Conservation (phyloP, 257 asterid genomes). For the Craterostigma plantagineum region DNA sequence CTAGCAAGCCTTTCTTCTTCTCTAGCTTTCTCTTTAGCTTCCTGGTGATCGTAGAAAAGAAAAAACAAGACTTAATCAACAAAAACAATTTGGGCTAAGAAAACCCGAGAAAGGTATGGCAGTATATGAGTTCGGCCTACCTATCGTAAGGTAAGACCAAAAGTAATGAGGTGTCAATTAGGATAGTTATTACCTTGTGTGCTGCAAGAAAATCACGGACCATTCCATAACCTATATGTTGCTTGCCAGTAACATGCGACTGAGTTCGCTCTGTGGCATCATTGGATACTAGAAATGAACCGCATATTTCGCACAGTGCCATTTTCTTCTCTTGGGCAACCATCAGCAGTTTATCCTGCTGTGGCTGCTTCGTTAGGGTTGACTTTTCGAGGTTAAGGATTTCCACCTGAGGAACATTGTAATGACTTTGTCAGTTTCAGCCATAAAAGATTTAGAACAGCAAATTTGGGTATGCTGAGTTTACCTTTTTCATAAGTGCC, state of each 20-base stretch:
- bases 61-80: too few species aligned
- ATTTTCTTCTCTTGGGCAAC: constrained; percentile 92
- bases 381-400: constrained; percentile 69
- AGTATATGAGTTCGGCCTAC: too few species aligned
- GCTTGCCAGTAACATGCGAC: constrained; percentile 94
- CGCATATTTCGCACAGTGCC: constrained; percentile 96
- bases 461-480: neutral
- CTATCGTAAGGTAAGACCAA: neutral
- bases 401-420: constrained; percentile 48
- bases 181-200: constrained; percentile 25
- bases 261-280: constrained; percentile 98
- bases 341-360: constrained; percentile 56
- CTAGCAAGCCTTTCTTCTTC: constrained; percentile 70
- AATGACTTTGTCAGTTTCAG: constrained; percentile 1
- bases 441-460: neutral
- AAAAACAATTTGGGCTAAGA: too few species aligned
- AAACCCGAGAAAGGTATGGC: too few species aligned
- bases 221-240: constrained; percentile 89
- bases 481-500: constrained; percentile 93
- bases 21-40: constrained; percentile 58
- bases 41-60: constrained; percentile 26
- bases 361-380: constrained; percentile 60
- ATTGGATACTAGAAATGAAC: constrained; percentile 90
- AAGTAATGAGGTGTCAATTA: neutral
- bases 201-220: constrained; percentile 76